These are phyloP conservation scores for Neurospora sp. DNA, from an alignment of 495 filamentous ascomycete species.

Conservation along the genomic window DNA sequence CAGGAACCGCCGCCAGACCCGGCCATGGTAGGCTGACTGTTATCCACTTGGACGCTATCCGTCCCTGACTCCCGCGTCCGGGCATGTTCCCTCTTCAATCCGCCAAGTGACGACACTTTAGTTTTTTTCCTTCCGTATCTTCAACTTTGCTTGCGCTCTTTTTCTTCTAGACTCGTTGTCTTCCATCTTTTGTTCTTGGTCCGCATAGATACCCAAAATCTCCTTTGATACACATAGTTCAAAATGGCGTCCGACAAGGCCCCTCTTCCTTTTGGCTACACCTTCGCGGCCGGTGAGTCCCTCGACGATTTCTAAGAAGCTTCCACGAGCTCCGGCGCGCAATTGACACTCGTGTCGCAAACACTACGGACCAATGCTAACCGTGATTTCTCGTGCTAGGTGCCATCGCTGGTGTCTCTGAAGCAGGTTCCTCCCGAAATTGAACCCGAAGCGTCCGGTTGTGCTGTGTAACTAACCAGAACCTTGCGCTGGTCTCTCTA, in stretches of 20 bases:
- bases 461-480: background rate
- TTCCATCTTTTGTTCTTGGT: background rate
- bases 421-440: constrained; percentile 9
- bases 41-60: background rate
- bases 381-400: constrained; percentile 7
- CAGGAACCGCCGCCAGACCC: background rate
- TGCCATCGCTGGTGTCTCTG: constrained; percentile 21
- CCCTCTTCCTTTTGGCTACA: constrained; percentile 27
- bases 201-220: background rate
- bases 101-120: constrained; percentile 2
- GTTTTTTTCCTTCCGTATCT: background rate
- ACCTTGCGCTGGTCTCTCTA: constrained; percentile 19
- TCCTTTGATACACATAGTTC: background rate
- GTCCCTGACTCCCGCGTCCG: background rate
- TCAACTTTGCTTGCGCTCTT: constrained; percentile 8
- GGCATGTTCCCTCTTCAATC: background rate
- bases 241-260: constrained; percentile 23
- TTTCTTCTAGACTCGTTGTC: background rate
- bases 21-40: background rate
- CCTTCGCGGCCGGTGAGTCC: constrained; percentile 24
- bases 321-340: background rate
- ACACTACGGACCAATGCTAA: constrained; percentile 7
- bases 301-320: background rate
- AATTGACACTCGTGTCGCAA: background rate
- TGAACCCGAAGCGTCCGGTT: background rate